Conservation (phyloP, 2,329 filamentous ascomycete genomes). For the Setomelanomma holmii region DNA sequence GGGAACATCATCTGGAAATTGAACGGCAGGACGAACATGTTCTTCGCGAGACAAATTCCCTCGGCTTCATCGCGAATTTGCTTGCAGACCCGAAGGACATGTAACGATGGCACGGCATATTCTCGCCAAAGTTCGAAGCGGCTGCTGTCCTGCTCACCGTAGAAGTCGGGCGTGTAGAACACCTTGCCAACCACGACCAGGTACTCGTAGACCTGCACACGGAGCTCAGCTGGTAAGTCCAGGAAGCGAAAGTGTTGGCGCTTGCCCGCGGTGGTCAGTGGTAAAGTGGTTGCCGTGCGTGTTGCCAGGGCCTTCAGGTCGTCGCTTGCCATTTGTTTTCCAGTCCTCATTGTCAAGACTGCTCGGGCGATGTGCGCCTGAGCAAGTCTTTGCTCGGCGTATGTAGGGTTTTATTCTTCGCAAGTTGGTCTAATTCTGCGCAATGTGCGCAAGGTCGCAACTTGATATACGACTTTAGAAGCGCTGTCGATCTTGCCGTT, state of each 20-base stretch:
- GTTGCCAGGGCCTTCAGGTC: neutral
- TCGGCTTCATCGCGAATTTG: neutral
- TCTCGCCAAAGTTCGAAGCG: neutral
- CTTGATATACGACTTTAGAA: too few species aligned
- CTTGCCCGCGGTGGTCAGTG: too few species aligned
- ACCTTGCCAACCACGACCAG: constrained; percentile 22
- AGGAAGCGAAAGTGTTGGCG: constrained; percentile 27
- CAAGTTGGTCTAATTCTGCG: too few species aligned
- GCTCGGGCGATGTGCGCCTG: too few species aligned
- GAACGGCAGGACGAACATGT: neutral
- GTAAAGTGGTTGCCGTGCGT: neutral
- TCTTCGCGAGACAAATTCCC: neutral
- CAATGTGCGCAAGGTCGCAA: too few species aligned
- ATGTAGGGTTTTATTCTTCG: too few species aligned
- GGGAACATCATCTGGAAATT: neutral
- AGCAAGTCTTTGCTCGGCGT: too few species aligned
- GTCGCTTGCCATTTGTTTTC: too few species aligned
- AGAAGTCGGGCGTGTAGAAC: constrained; percentile 12
- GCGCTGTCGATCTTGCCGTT: too few species aligned
- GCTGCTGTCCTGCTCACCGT: constrained; percentile 4
- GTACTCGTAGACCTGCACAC: constrained; percentile 19
- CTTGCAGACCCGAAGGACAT: neutral
- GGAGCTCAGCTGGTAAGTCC: constrained; percentile 18
- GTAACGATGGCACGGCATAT: neutral
- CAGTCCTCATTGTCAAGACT: too few species aligned